Base-by-base conservation (phyloP, 768 basidiomycete species). In the Mycena filopes region DNA sequence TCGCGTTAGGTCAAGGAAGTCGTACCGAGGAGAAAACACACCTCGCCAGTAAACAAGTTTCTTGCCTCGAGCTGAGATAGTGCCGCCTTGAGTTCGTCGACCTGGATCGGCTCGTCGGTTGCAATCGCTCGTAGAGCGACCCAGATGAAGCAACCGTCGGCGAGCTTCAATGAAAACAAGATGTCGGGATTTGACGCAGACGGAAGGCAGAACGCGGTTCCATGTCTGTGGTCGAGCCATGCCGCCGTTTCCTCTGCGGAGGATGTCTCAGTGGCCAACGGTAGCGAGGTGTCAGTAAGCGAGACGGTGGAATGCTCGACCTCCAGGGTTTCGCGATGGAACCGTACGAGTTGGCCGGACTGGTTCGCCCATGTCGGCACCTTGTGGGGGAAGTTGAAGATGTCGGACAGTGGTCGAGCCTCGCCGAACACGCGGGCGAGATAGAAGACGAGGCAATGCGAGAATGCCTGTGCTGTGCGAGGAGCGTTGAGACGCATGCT, bases 381-480 rank as follows among this genome's bases (percentile, higher is more conserved):
- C 18, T 31, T 36, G 46, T 41, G 47, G 26, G 61, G 61, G 33
- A 63, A 63, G 20, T 54, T n/a, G 45, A 63, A 63, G 23, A 63
- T 29, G 2, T 49, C 25, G 7, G 26, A 2, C 18, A 55, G 6
- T 8, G 2, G 11, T 2, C 28, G 55, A 3, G 41, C 28, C 20
- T 29, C 10, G 16, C 41, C 13, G 7, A 55, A 45, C 5, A 55
- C 10, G 10, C 28, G 42, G 18, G 41, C 28, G 28, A 43, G 55
- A 10, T 55, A 45, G 42, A 55, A 55, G 26, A 45, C 42, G 8
- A 55, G 41, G 11, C 55, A 55, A 21, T 55, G 42, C 16, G 55
- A 55, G 2, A 55, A 15, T 4, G 42, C 26, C 11, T 31, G 41
- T 16, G 55, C 18, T 13, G 41, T 55, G 20, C 42, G 55, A 1